These are phyloP conservation scores for Wickerhamomyces bovis DNA, from an alignment of 805 yeast genomes.

Conservation along the genomic window DNA sequence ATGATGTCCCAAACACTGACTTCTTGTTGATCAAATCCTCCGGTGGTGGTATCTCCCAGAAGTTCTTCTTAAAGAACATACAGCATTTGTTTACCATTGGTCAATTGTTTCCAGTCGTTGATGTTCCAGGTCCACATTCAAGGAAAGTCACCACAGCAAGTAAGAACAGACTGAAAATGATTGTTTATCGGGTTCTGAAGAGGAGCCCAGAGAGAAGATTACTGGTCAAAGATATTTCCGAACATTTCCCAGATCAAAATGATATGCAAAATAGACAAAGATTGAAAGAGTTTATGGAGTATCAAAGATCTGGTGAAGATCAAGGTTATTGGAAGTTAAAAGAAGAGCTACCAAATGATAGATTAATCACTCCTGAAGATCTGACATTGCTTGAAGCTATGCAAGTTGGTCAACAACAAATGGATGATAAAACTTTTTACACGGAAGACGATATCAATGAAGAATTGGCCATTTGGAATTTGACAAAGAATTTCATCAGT, in stretches of 20 bases:
- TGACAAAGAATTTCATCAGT: conserved; percentile 83
- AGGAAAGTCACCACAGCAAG: conserved; percentile 91
- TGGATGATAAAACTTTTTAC: conserved; percentile 72
- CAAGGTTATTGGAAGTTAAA: conserved; percentile 94
- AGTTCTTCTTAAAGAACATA: conserved; percentile 62
- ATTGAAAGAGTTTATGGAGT: conserved; percentile 95
- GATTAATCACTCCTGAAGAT: conserved; percentile 92
- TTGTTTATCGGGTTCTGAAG: conserved; percentile 82
- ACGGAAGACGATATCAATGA: conserved; percentile 56
- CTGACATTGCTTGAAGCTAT: conserved; percentile 79
- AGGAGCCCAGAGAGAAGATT: conserved; percentile 67
- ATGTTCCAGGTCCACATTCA: conserved; percentile 96
- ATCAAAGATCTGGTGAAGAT: conserved; percentile 88
- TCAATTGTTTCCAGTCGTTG: conserved; percentile 87
- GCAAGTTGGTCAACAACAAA: conserved; percentile 86
- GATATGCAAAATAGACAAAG: conserved; percentile 97
- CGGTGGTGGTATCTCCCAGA: conserved; percentile 65
- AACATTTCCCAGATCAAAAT: conserved; percentile 93
- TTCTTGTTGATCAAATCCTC: conserved; percentile 75
- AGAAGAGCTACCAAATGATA: conserved; percentile 61
- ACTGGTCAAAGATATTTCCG: conserved; percentile 79
- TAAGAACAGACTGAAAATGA: conserved; percentile 87
- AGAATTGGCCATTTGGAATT: conserved; percentile 90
- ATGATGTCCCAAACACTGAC: conserved; percentile 73
- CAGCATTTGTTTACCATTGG: conserved; percentile 83